These are phyloP conservation scores for Cladosporium sp. DNA, from an alignment of 2,329 filamentous ascomycete species.

Conservation along the genomic window DNA sequence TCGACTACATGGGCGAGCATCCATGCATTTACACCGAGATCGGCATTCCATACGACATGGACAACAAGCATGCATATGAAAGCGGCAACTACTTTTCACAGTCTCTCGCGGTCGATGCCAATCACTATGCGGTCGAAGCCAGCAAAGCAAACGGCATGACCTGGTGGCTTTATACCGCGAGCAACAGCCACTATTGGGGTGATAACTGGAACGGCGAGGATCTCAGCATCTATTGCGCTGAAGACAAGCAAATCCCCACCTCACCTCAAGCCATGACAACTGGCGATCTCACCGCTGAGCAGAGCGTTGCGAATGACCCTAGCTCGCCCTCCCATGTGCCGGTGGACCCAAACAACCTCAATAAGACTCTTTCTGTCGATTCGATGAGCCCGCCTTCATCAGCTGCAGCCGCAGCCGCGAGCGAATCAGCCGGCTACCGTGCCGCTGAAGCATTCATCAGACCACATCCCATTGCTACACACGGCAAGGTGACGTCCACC, in stretches of 20 bases:
- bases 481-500: conserved; percentile 65
- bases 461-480: conserved; percentile 71
- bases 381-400: conserved; percentile 32
- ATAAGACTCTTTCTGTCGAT: conserved; percentile 61
- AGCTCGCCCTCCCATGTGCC: conserved; percentile 45
- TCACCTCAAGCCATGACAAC: conserved; percentile 39
- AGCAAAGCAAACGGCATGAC: conserved; percentile 79
- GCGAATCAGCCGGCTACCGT: conserved; percentile 68
- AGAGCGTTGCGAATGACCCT: conserved; percentile 33
- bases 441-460: conserved; percentile 91
- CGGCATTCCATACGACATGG: conserved; percentile 98
- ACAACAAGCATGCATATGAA: conserved; percentile 90
- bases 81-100: conserved; percentile 94
- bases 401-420: conserved; percentile 12
- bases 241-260: conserved; percentile 62
- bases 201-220: conserved; percentile 99
- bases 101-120: conserved; percentile 87
- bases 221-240: conserved; percentile 78
- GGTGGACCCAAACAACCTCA: conserved; percentile 73
- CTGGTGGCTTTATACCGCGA: conserved; percentile 76
- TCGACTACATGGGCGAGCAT: conserved; percentile 82
- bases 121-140: conserved; percentile 87
- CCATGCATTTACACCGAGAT: conserved; percentile 92
- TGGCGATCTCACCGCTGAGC: conserved; percentile 7
- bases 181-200: conserved; percentile 84